A percentile compares a stretch with the other conserved stretches of the same genome.
These are phyloP conservation scores for Colletotrichum siamense DNA, from an alignment of 2,329 filamentous ascomycete species.

Conservation along the genomic window DNA sequence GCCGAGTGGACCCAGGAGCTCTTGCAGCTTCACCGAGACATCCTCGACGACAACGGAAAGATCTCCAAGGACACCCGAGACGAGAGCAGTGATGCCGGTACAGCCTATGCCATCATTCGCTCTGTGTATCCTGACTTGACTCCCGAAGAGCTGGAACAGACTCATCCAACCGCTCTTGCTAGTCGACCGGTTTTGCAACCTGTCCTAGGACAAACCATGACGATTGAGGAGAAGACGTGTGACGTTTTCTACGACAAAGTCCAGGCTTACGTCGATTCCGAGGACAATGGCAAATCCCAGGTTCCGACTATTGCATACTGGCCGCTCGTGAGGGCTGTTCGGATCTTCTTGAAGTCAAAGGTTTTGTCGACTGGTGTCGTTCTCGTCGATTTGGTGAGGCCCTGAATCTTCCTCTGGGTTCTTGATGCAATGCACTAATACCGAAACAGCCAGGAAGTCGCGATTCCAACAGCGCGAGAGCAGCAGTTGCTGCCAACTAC, in stretches of 20 bases:
- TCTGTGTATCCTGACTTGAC: slow-evolving; percentile 45
- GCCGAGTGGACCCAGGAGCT: slow-evolving; percentile 61
- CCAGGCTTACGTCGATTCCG: slow-evolving; percentile 1
- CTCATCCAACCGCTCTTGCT: neutral
- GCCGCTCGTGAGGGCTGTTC: slow-evolving; percentile 59
- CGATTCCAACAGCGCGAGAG: slow-evolving; percentile 65
- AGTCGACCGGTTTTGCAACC: neutral
- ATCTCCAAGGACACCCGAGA: slow-evolving; percentile 40
- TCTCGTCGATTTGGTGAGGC: slow-evolving; percentile 49
- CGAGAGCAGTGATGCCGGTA: slow-evolving; percentile 47
- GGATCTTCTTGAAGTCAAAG: slow-evolving; percentile 37
- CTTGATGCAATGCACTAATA: slow-evolving; percentile 10
- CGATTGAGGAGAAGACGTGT: neutral
- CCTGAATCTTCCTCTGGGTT: slow-evolving; percentile 20
- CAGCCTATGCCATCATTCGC: slow-evolving; percentile 47
- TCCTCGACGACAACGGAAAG: slow-evolving; percentile 44
- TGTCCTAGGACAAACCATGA: neutral
- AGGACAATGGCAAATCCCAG: neutral
- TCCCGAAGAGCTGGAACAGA: neutral
- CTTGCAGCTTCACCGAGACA: slow-evolving; percentile 50
- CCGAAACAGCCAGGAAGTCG: slow-evolving; percentile 54
- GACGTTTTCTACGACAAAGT: neutral
- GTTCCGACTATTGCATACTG: slow-evolving; percentile 38
- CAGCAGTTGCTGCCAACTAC: slow-evolving; percentile 62
- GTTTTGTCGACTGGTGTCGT: slow-evolving; percentile 39